A percentile compares a stretch with the other conserved stretches of the same genome.
Conservation (phyloP, 495 filamentous ascomycete genomes). For the Penicillium paradoxum region DNA sequence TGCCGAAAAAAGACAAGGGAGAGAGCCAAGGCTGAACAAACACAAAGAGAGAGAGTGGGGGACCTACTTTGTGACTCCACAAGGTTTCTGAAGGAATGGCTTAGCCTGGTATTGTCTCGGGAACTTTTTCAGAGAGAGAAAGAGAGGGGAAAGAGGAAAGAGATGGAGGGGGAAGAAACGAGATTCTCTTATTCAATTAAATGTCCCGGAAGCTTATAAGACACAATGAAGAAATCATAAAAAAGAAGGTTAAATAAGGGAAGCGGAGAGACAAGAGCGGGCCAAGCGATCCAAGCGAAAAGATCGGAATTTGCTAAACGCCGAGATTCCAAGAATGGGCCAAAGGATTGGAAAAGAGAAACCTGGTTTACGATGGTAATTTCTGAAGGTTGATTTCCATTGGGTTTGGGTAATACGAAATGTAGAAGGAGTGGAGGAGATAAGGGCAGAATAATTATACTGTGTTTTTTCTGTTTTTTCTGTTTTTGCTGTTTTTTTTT, state of each 20-base stretch:
- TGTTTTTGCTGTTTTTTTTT: too few relatives aligned
- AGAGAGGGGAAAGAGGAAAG: constrained; percentile 8
- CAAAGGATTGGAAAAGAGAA: constrained; percentile 3
- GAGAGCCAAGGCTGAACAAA: constrained; percentile 6
- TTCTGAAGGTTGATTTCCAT: background rate
- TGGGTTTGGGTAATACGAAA: background rate
- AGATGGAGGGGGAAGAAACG: constrained; percentile 3
- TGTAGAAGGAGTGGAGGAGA: background rate
- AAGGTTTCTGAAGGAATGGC: constrained; percentile 17
- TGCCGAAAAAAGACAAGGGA: constrained; percentile 22
- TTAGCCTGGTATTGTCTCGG: constrained; percentile 18
- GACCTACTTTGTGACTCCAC: constrained; percentile 21
- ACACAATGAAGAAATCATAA: constrained; percentile 15
- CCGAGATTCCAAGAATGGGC: constrained; percentile 22
- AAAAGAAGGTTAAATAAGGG: constrained; percentile 35
- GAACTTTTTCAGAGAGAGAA: background rate
- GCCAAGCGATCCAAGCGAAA: constrained; percentile 17
- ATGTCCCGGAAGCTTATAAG: constrained; percentile 13
- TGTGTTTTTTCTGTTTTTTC: too few relatives aligned
- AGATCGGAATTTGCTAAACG: constrained; percentile 28
- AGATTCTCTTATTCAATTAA: constrained; percentile 4
- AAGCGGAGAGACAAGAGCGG: constrained; percentile 17
- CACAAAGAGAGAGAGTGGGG: background rate
- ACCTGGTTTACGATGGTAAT: too few relatives aligned
- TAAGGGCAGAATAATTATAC: background rate